Conservation (phyloP, 2,329 filamentous ascomycete species). For the Coniochaeta prunicola region DNA sequence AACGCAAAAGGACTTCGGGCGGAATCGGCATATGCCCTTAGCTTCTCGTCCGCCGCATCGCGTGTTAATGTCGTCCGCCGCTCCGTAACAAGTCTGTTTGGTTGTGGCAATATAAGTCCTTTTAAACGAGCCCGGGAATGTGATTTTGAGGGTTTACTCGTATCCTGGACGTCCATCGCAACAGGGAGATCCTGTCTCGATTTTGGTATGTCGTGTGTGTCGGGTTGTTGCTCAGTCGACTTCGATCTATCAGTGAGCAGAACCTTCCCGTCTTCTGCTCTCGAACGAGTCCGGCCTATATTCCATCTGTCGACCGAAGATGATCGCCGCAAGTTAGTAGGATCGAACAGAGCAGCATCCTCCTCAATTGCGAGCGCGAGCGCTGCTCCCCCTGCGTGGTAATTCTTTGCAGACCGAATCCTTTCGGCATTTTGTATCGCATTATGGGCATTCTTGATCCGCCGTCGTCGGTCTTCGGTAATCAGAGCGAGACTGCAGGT, state of each 20-base stretch:
- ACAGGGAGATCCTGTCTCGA: neutral
- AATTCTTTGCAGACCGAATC: slow-evolving; percentile 29
- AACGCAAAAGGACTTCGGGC: slow-evolving; percentile 1
- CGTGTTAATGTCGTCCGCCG: neutral
- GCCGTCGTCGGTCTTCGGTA: slow-evolving; percentile 36
- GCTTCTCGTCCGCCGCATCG: neutral
- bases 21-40: neutral
- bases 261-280: neutral
- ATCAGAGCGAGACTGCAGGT: slow-evolving; percentile 35
- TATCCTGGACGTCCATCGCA: neutral
- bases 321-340: slow-evolving; percentile 2
- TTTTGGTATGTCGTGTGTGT: neutral
- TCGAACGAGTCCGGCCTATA: neutral
- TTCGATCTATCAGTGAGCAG: neutral
- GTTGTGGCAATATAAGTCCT: neutral
- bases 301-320: neutral
- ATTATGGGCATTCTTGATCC: slow-evolving; percentile 31
- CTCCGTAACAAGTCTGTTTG: neutral
- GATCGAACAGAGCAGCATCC: slow-evolving; percentile 12
- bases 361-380: slow-evolving; percentile 16
- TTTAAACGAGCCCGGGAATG: neutral
- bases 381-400: slow-evolving; percentile 23
- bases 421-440: slow-evolving; percentile 31
- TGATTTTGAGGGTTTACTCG: neutral
- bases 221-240: neutral